A percentile compares a stretch with the other conserved stretches of the same genome.
These are phyloP conservation scores for Exophiala oligosperma DNA, from an alignment of 2,329 filamentous ascomycete species.

Conservation along the genomic window DNA sequence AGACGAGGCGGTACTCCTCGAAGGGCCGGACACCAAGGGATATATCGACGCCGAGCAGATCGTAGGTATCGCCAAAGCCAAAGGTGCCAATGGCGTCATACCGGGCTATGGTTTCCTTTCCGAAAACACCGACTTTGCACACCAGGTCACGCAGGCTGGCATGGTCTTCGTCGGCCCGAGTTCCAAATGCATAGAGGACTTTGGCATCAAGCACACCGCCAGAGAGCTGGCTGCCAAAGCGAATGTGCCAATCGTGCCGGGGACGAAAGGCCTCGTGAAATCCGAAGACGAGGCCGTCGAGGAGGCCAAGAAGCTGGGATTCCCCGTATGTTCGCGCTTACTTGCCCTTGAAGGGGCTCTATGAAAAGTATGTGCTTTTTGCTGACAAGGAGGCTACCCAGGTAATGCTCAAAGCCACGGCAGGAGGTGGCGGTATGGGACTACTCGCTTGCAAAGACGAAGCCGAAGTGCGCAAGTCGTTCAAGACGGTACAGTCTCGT, in stretches of 20 bases:
- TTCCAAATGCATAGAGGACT: conserved; percentile 53
- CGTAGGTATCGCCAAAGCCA: conserved; percentile 52
- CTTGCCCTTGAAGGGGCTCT: too few species aligned
- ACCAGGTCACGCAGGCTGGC: conserved; percentile 52
- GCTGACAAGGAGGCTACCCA: conserved; percentile 4
- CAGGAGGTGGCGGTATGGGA: conserved; percentile 81
- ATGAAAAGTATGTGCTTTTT: neutral
- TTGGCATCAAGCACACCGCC: conserved; percentile 61
- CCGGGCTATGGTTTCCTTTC: conserved; percentile 69
- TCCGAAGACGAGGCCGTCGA: conserved; percentile 49
- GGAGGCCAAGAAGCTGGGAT: conserved; percentile 48
- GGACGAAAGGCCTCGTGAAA: conserved; percentile 50
- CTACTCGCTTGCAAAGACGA: conserved; percentile 72
- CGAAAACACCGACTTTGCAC: conserved; percentile 64
- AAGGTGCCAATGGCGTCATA: conserved; percentile 58
- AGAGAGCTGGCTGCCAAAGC: conserved; percentile 54
- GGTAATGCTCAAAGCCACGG: conserved; percentile 77
- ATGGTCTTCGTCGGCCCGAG: conserved; percentile 62
- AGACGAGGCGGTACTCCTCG: conserved; percentile 54
- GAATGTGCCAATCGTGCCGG: conserved; percentile 56
- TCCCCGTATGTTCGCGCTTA: conserved; percentile 40
- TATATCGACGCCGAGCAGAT: conserved; percentile 43
- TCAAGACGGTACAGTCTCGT: conserved; percentile 72
- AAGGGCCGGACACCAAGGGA: conserved; percentile 48
- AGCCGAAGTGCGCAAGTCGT: conserved; percentile 68